Evolutionary conservation across 2,329 filamentous ascomycete genomes (phyloP), one percentile per base, ranked within the genome.

Genomic region (Claviceps lovelessii): DNA sequence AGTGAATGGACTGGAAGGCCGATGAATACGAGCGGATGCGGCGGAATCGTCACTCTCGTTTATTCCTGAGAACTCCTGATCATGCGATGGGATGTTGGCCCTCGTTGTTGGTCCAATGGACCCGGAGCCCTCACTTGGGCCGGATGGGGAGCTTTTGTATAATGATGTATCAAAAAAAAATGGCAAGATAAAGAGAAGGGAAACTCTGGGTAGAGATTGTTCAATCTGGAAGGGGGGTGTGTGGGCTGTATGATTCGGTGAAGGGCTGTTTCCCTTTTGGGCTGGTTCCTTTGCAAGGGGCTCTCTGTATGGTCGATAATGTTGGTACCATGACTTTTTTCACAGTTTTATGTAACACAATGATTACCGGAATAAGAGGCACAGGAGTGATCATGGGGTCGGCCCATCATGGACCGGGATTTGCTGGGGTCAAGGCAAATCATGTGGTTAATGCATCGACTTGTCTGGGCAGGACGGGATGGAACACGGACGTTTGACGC

Each of bases 1-100:
- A 69, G 57, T 69, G 57, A 23, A 3, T 23, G 2, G 62, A 41
- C 11, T 19, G 47, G 5, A 9, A n/a, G 29, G 23, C 9, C 8
- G 42, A 4, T 13, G 2, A 2, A 29, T 15, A 29, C 10, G 19
- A 7, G 44, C 10, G 44, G 23, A 46, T 39, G 37, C 11, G 11
- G 37, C 35, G 37, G 4, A 39, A 15, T 15, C 37, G 37, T 15
- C 37, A 39, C 11, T 39, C 11, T 5, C 13, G 37, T 39, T 17
- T 39, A 17, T 17, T 17, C 5, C 37, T 13, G 37, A 15, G 11
- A 17, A 39, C 37, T 39, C 11, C 15, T 15, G 37, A 15, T 39
- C 37, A 39, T 39, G 37, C 11, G 19, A 29, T 15, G 44, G 7
- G 44, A 46, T 46, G 19, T 5, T 19, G 23, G 44, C 11, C 23